These are phyloP conservation scores for Skeletonema costatum DNA, from an alignment of 108 stramenopile genomes.

Conservation along the genomic window DNA sequence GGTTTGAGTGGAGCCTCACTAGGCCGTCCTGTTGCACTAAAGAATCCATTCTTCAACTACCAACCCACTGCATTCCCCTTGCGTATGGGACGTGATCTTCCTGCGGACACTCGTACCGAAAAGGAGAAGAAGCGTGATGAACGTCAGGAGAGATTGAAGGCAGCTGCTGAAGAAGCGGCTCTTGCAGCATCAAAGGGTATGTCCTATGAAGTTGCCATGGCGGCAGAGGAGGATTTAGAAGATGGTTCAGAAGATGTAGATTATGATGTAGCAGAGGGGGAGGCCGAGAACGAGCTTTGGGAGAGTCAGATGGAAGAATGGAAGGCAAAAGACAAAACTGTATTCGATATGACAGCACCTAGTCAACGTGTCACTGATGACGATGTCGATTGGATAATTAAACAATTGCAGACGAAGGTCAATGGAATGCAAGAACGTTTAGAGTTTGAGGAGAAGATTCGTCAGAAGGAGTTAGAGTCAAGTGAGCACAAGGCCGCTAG, in stretches of 20 bases:
- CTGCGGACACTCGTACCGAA: slow-evolving; percentile 74
- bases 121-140: slow-evolving; percentile 86
- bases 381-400: slow-evolving; percentile 79
- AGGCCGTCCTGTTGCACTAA: slow-evolving; percentile 69
- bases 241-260: slow-evolving; percentile 53
- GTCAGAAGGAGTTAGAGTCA: slow-evolving; percentile 31
- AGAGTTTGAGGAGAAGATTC: slow-evolving; percentile 75
- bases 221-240: slow-evolving; percentile 53
- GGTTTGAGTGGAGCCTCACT: slow-evolving; percentile 44
- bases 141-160: slow-evolving; percentile 71
- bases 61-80: slow-evolving; percentile 66
- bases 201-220: slow-evolving; percentile 49
- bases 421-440: slow-evolving; percentile 78
- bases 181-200: slow-evolving; percentile 42
- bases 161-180: slow-evolving; percentile 66
- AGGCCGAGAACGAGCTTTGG: slow-evolving; percentile 82
- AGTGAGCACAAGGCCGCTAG: slow-evolving; percentile 5
- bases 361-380: slow-evolving; percentile 49
- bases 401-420: slow-evolving; percentile 59
- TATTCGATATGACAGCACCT: slow-evolving; percentile 48
- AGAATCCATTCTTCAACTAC: slow-evolving; percentile 63
- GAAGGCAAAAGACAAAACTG: slow-evolving; percentile 36
- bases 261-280: slow-evolving; percentile 62
- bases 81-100: slow-evolving; percentile 64
- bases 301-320: slow-evolving; percentile 56